These are phyloP conservation scores for Coemansia javaensis DNA, from an alignment of 192 early-diverging fungal genomes.

Conservation along the genomic window DNA sequence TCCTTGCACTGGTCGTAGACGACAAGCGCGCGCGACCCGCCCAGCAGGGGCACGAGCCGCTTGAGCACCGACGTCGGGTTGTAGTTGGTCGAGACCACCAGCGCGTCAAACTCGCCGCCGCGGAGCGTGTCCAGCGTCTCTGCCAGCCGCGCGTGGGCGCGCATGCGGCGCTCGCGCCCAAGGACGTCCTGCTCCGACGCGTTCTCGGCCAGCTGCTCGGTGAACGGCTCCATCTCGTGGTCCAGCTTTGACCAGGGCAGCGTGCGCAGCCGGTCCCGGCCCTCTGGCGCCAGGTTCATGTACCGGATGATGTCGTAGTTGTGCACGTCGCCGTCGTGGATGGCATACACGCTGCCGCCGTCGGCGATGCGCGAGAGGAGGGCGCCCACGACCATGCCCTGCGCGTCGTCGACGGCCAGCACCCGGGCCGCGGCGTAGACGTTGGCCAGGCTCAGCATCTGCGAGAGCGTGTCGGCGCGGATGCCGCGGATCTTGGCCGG, in stretches of 20 bases:
- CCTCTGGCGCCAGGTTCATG: slow-evolving; percentile 64
- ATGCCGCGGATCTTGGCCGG: slow-evolving; percentile 69
- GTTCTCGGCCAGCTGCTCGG: slow-evolving; percentile 52
- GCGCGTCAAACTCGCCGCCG: slow-evolving; percentile 62
- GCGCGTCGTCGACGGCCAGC: slow-evolving; percentile 86
- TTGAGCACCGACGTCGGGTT: slow-evolving; percentile 68
- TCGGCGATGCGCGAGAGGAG: slow-evolving; percentile 76
- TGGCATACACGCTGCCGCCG: slow-evolving; percentile 59
- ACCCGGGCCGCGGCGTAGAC: slow-evolving; percentile 65
- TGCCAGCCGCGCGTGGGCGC: slow-evolving; percentile 50
- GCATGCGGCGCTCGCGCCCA: slow-evolving; percentile 53
- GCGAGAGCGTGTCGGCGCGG: slow-evolving; percentile 87
- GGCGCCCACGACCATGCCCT: slow-evolving; percentile 76
- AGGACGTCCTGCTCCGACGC: slow-evolving; percentile 50
- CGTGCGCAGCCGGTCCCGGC: slow-evolving; percentile 53
- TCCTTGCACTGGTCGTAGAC: slow-evolving; percentile 73
- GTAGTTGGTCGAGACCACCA: slow-evolving; percentile 80
- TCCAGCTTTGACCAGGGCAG: slow-evolving; percentile 71
- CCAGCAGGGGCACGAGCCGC: slow-evolving; percentile 65
- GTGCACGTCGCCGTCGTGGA: slow-evolving; percentile 69
- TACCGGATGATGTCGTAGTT: slow-evolving; percentile 73
- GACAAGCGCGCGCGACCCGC: slow-evolving; percentile 79
- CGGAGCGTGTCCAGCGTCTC: slow-evolving; percentile 52
- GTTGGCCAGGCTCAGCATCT: slow-evolving; percentile 79
- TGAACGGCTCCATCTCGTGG: slow-evolving; percentile 53